Evolutionary conservation across 2,329 filamentous ascomycete genomes (phyloP).

Genomic region (Pseudocercospora cruenta): DNA sequence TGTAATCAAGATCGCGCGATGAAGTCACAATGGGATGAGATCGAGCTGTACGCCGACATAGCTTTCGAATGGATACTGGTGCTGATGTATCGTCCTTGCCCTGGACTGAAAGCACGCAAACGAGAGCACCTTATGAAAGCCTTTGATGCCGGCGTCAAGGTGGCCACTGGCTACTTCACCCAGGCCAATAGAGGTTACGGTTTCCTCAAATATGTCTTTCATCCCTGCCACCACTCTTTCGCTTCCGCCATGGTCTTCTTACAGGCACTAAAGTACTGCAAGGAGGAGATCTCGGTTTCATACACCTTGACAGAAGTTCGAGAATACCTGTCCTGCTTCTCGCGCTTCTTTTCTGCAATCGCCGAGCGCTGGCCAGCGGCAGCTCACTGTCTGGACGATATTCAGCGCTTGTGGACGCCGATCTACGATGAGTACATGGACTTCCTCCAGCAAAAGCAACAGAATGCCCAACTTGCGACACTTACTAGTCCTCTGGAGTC

Average conservation of each 20-base stretch:
- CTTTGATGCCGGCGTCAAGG: neutral
- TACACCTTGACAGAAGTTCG: conserved; percentile 7
- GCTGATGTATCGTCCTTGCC: conserved; percentile 8
- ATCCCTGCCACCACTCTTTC: conserved; percentile 9
- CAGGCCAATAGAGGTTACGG: conserved; percentile 4
- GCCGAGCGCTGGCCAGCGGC: conserved; percentile 12
- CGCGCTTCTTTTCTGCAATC: conserved; percentile 8
- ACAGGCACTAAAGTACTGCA: conserved; percentile 9
- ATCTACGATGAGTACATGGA: neutral
- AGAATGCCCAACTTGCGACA: neutral
- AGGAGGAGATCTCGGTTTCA: neutral
- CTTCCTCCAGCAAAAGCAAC: neutral
- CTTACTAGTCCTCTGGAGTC: neutral
- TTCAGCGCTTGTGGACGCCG: neutral
- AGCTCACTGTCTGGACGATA: conserved; percentile 2
- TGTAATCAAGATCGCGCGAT: neutral
- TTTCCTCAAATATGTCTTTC: conserved; percentile 11
- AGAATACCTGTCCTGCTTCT: neutral
- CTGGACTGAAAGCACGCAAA: neutral
- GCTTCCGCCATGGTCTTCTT: conserved; percentile 10
- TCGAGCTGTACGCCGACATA: conserved; percentile 6
- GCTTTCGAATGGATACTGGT: conserved; percentile 5
- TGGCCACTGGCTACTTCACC: conserved; percentile 3
- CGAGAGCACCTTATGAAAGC: conserved; percentile 6
- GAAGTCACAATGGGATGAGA: conserved; percentile 10